A percentile compares a stretch with the other conserved stretches of the same genome.
Conservation (phyloP, 192 early-diverging fungal genomes). For the Coemansia sp. region DNA sequence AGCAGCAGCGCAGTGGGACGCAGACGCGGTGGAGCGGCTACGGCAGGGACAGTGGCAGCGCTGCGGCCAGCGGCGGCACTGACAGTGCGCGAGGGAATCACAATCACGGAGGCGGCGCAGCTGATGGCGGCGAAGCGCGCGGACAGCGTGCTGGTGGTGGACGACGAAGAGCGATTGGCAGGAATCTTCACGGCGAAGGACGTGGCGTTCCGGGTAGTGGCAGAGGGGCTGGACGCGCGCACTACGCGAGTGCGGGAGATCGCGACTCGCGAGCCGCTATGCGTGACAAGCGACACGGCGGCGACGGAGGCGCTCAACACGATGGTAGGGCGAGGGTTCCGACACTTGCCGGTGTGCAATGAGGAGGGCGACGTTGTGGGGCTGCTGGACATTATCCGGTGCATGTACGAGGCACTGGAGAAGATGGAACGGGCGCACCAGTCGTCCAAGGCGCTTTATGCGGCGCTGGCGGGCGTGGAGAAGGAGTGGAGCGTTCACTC, state of each 20-base stretch:
- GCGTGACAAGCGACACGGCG: constrained; percentile 77
- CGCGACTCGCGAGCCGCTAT: constrained; percentile 90
- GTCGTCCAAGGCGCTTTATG: constrained; percentile 76
- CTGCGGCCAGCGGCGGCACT: constrained; percentile 83
- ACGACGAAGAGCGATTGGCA: constrained; percentile 83
- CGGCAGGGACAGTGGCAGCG: constrained; percentile 83
- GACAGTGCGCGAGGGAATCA: constrained; percentile 75
- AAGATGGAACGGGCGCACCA: constrained; percentile 84
- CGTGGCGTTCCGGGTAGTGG: constrained; percentile 92
- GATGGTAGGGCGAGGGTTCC: constrained; percentile 81
- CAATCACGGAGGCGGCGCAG: constrained; percentile 81
- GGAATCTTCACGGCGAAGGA: constrained; percentile 99
- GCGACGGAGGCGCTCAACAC: constrained; percentile 81
- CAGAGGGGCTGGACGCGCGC: constrained; percentile 64
- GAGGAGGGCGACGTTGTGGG: constrained; percentile 85
- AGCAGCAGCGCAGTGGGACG: constrained; percentile 14
- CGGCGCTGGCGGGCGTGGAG: constrained; percentile 78
- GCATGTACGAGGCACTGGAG: constrained; percentile 80
- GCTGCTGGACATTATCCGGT: constrained; percentile 81
- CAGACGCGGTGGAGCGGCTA: constrained; percentile 26
- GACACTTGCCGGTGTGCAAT: constrained; percentile 83
- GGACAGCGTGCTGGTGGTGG: constrained; percentile 94
- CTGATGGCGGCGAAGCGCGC: constrained; percentile 96
- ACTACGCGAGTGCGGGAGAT: constrained; percentile 77
- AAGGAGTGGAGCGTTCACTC: constrained; percentile 75